phyloP scores from a whole-genome alignment of 805 yeast species.

The Candida methanosorbosa region DNA sequence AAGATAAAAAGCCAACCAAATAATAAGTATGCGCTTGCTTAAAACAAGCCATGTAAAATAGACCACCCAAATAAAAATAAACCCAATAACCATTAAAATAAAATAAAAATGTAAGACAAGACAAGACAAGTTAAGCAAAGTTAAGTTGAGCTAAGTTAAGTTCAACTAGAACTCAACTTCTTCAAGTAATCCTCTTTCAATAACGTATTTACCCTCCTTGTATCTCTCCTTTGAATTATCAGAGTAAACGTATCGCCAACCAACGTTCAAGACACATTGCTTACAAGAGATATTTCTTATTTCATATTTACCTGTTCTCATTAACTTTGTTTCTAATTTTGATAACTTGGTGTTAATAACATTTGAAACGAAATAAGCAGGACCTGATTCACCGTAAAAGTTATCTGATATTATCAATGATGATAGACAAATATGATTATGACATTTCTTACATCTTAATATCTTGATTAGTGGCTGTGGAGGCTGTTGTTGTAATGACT shows the following conservation, averaged over 20 bases:
- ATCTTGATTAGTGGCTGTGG: conserved; percentile 3
- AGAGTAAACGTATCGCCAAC: conserved; percentile 26
- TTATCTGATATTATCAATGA: conserved; percentile 23
- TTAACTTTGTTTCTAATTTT: conserved; percentile 14
- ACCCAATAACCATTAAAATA: too few species aligned
- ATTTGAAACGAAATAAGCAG: conserved; percentile 22
- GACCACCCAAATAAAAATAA: too few species aligned
- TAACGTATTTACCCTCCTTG: conserved; percentile 25
- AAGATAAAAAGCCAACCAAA: too few species aligned
- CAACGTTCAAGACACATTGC: conserved; percentile 21
- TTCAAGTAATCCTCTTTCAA: conserved; percentile 20
- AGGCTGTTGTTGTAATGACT: background rate
- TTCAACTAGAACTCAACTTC: conserved; percentile 8
- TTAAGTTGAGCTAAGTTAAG: too few species aligned
- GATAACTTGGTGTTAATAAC: conserved; percentile 19
- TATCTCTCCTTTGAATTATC: conserved; percentile 21
- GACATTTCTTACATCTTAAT: conserved; percentile 24
- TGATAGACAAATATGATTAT: conserved; percentile 23
- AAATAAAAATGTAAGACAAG: too few species aligned
- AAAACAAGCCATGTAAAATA: too few species aligned
- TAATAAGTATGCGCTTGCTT: too few species aligned
- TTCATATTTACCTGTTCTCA: conserved; percentile 26
- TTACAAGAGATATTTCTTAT: conserved; percentile 20
- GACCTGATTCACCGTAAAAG: conserved; percentile 24
- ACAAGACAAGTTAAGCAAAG: too few species aligned